Percentiles rank a stretch among this genome's conserved stretches.
Evolutionary conservation across 2,329 filamentous ascomycete genomes (phyloP).

Genomic region (Alternaria arborescens): DNA sequence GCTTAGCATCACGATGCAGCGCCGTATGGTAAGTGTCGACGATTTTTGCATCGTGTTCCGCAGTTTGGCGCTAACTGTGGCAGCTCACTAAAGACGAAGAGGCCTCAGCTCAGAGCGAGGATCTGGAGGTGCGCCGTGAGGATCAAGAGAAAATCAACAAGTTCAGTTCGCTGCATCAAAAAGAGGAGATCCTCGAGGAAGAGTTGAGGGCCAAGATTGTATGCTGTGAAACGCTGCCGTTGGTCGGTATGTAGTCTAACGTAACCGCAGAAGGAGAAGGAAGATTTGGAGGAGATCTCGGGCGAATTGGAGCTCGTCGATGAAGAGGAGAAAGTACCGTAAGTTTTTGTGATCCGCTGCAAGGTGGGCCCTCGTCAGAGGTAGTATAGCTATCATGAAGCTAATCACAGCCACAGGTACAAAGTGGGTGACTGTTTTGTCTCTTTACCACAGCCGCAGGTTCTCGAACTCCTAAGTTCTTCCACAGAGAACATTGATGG

Average conservation of each 20-base stretch:
- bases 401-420: constrained; percentile 67
- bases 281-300: constrained; percentile 92
- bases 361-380: neutral
- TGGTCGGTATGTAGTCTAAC: neutral
- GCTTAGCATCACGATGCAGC: constrained; percentile 45
- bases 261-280: constrained; percentile 85
- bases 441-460: constrained; percentile 81
- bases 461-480: constrained; percentile 80
- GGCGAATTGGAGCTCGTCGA: constrained; percentile 93
- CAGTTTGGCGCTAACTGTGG: constrained; percentile 24
- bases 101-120: constrained; percentile 73
- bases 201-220: constrained; percentile 82
- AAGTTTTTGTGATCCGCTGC: constrained; percentile 50
- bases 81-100: constrained; percentile 96
- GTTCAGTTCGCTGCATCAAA: constrained; percentile 93
- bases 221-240: constrained; percentile 36
- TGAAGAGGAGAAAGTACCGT: constrained; percentile 94
- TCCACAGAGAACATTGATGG: constrained; percentile 78
- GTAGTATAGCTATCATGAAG: neutral
- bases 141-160: constrained; percentile 99
- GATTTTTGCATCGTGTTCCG: constrained; percentile 13
- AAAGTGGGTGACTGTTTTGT: constrained; percentile 98
- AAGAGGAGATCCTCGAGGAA: constrained; percentile 79
- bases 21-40: constrained; percentile 54
- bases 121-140: constrained; percentile 92